Conservation (phyloP, 2,329 filamentous ascomycete genomes). For the Lasiodiplodia citricola region DNA sequence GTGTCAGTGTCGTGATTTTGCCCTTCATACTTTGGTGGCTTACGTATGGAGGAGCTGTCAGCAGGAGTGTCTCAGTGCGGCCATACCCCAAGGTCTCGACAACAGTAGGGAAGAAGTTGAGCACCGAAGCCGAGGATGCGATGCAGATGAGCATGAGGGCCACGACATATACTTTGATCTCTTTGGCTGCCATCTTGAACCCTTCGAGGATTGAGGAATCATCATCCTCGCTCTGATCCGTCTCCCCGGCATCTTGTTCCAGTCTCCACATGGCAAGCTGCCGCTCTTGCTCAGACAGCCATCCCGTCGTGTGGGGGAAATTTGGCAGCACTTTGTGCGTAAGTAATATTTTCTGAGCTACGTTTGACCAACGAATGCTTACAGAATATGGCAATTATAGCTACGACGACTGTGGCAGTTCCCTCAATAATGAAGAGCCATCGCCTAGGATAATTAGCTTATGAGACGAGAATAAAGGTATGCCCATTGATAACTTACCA, state of each 20-base stretch:
- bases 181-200: neutral
- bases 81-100: slow-evolving; percentile 46
- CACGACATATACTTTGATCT: slow-evolving; percentile 9
- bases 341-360: slow-evolving; percentile 52
- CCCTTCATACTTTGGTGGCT: slow-evolving; percentile 23
- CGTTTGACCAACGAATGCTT: slow-evolving; percentile 65
- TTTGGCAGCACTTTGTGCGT: slow-evolving; percentile 62
- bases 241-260: slow-evolving; percentile 45
- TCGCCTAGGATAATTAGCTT: neutral
- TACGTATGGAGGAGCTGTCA: slow-evolving; percentile 33
- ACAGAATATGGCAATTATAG: slow-evolving; percentile 31
- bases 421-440: slow-evolving; percentile 22
- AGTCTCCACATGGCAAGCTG: slow-evolving; percentile 45
- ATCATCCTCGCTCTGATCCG: slow-evolving; percentile 32
- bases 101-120: slow-evolving; percentile 43
- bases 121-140: slow-evolving; percentile 28
- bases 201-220: neutral
- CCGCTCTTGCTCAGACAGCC: slow-evolving; percentile 47
- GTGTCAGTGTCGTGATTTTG: neutral
- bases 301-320: slow-evolving; percentile 60
- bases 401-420: slow-evolving; percentile 30
- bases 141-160: slow-evolving; percentile 9
- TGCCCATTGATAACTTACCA: neutral
- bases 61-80: slow-evolving; percentile 41
- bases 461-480: fast-evolving